Conservation (phyloP, 1,284 basidiomycete genomes). For the Serendipita sp. region DNA sequence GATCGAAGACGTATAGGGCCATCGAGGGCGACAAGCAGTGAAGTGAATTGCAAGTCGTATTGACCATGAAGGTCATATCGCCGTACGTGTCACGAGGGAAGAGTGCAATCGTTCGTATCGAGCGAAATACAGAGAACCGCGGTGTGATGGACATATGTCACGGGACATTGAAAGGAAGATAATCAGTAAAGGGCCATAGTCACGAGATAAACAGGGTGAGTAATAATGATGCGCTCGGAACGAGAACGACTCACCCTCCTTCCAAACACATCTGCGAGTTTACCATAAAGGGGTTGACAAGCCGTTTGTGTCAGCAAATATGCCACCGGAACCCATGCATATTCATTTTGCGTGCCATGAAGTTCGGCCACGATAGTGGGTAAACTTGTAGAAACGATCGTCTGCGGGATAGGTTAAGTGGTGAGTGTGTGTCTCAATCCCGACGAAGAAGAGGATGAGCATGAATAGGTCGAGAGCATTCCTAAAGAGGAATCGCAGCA, state of each 20-base stretch:
- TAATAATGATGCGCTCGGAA: too few species aligned
- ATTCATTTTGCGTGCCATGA: constrained; percentile 46
- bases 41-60: too few species aligned
- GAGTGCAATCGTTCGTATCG: too few species aligned
- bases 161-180: too few species aligned
- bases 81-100: too few species aligned
- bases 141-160: too few species aligned
- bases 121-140: too few species aligned
- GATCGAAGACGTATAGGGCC: not conserved
- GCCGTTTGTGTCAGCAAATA: constrained; percentile 74
- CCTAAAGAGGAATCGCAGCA: too few species aligned
- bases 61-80: too few species aligned
- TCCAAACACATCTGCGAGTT: constrained; percentile 60
- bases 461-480: not conserved
- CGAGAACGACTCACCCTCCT: constrained; percentile 20
- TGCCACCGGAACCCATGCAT: constrained; percentile 70
- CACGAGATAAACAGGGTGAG: too few species aligned
- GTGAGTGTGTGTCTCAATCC: constrained; percentile 6
- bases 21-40: too few species aligned
- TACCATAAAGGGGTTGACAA: constrained; percentile 65
- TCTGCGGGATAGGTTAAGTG: constrained; percentile 28
- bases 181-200: too few species aligned
- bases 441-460: not conserved
- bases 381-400: constrained; percentile 65
- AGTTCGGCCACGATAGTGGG: constrained; percentile 61